Conservation (phyloP, 2,329 filamentous ascomycete species). For the Penicillium sp. region DNA sequence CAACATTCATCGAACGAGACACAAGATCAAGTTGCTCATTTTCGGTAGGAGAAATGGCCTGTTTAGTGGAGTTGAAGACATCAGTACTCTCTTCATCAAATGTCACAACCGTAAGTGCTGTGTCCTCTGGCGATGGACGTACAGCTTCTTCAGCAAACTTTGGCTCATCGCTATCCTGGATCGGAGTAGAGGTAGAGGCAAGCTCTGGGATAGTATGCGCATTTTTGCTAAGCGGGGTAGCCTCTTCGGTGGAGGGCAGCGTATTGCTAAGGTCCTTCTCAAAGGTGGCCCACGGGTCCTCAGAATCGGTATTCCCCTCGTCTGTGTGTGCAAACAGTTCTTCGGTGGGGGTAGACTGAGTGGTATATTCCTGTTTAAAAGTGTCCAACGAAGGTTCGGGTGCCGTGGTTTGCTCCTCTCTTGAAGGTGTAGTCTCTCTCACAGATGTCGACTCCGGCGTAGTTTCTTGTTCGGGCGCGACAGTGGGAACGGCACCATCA, state of each 20-base stretch:
- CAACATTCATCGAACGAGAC: background rate
- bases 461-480: background rate
- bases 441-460: background rate
- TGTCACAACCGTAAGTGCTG: background rate
- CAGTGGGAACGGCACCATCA: background rate
- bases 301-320: background rate
- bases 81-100: background rate
- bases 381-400: background rate
- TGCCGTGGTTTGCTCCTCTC: background rate
- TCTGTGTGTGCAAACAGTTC: background rate
- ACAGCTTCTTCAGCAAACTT: background rate
- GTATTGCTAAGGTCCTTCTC: background rate
- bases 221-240: background rate
- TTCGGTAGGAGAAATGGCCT: conserved; percentile 4
- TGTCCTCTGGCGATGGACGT: background rate
- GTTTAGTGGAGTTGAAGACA: background rate
- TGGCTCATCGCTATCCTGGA: background rate
- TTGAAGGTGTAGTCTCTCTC: background rate
- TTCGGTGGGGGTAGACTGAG: background rate
- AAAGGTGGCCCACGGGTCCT: background rate
- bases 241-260: background rate
- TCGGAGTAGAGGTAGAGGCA: background rate
- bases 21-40: background rate
- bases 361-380: background rate
- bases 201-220: background rate